Evolutionary conservation across 352 stramenopile genomes (phyloP), one percentile per base, ranked within the genome.

Genomic region (Pythium apleroticum): DNA sequence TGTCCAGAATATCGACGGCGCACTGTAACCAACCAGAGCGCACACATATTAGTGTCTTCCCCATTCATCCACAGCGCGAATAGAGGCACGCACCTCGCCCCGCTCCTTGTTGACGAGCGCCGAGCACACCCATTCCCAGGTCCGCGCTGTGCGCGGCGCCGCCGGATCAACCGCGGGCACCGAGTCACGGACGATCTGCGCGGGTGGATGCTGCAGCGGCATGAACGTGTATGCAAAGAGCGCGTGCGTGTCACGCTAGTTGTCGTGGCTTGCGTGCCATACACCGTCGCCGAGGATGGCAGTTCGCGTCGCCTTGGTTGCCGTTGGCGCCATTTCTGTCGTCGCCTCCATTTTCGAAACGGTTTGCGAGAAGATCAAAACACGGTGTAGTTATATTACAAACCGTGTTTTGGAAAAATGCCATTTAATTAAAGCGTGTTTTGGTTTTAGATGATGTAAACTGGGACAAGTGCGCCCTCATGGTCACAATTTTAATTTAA

Each of bases 101-200:
- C 78, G 80, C 35, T 86, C 81, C 63, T 84, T 78, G 57, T 80
- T 71, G 19, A 90, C 80, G 17, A 94, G 74, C 3, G 77, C 73
- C 2, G 76, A 72, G 49, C 81, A 91, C 46, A 94, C 75, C 83
- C 81, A 94, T 27, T 78, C 73, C 85, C 85, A 94, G 1, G 73
- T 68, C 12, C 81, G 69, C 52, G 19, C n/a, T 19, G 81, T 80
- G 48, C 81, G 81, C 41, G 72, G 58, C 61, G 84, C 79, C 25
- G 77, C 60, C 10, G 80, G 72, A 52, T 91, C 81, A 14, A 91
- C 75, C 4, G 62, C 69, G 24, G 84, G 82, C 19, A 81, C 75
- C n/a, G 52, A 71, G 22, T 83, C 68, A 39, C 82, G 82, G 46
- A 89, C 73, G 55, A 89, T 82, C 73, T 83, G 76, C 45, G 57